These are phyloP conservation scores for Aleurites moluccanus DNA, from an alignment of 441 rosid species.

Conservation along the genomic window DNA sequence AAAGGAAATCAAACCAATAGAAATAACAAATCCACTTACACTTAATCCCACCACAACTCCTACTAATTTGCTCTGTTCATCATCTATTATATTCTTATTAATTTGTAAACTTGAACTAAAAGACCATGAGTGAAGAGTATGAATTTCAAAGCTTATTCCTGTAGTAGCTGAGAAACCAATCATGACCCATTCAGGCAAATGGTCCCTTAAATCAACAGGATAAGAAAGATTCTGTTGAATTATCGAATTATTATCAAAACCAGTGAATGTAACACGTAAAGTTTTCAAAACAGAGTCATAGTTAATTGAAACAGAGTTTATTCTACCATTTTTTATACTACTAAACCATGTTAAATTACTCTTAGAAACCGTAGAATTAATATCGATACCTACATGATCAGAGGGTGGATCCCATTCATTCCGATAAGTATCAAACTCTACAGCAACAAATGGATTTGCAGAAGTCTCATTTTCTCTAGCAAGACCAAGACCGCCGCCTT, in stretches of 20 bases:
- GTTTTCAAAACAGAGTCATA: constrained; percentile 24
- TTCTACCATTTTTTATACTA: constrained; percentile 17
- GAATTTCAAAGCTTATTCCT: neutral
- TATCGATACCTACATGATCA: constrained; percentile 33
- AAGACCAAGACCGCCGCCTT: constrained; percentile 30
- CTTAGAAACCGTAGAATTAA: constrained; percentile 26
- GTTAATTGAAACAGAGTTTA: constrained; percentile 23
- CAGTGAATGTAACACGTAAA: constrained; percentile 23
- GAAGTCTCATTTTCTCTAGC: neutral
- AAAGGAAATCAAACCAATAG: neutral
- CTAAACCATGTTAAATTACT: constrained; percentile 13
- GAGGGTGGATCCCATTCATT: neutral
- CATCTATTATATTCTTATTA: neutral
- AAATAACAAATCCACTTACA: neutral
- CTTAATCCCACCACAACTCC: neutral
- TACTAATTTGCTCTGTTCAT: neutral
- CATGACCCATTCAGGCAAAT: constrained; percentile 32
- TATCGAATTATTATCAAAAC: neutral
- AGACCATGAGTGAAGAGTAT: constrained; percentile 27
- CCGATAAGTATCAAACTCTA: constrained; percentile 33
- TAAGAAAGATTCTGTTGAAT: neutral
- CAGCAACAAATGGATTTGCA: constrained; percentile 29
- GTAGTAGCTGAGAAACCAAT: constrained; percentile 39
- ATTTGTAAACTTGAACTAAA: constrained; percentile 32
- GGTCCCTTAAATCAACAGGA: neutral